Percentiles rank a stretch among this genome's conserved stretches.
Conservation (phyloP, 2,329 filamentous ascomycete species). For the Diatrype stigma region DNA sequence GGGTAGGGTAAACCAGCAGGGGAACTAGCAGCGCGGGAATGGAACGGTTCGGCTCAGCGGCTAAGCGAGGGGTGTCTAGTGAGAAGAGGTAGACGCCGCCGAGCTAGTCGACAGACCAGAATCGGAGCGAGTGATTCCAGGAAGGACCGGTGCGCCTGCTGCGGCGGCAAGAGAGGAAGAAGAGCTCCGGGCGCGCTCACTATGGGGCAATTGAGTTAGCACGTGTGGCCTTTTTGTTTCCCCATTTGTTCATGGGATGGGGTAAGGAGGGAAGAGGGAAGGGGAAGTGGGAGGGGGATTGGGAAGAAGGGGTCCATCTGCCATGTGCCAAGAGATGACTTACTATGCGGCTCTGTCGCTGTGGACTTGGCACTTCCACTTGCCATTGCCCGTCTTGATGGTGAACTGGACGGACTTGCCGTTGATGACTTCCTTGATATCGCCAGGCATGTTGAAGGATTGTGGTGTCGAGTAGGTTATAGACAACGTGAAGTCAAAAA, state of each 20-base stretch:
- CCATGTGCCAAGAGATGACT: constrained; percentile 10
- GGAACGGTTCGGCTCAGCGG: neutral
- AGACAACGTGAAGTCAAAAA: neutral
- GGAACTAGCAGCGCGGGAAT: neutral
- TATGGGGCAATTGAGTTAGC: constrained; percentile 9
- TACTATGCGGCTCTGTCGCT: constrained; percentile 28
- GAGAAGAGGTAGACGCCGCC: constrained; percentile 10
- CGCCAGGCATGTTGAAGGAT: constrained; percentile 23
- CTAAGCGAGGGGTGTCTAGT: neutral
- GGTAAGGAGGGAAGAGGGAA: neutral
- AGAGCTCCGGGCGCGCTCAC: constrained; percentile 12
- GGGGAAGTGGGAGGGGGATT: neutral
- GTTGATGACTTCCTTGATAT: constrained; percentile 23
- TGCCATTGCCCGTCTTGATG: constrained; percentile 25
- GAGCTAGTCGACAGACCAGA: constrained; percentile 21
- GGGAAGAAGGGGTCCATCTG: neutral
- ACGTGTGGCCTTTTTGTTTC: neutral
- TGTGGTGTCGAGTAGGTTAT: too few relatives aligned
- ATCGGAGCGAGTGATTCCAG: constrained; percentile 21
- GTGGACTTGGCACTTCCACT: constrained; percentile 28
- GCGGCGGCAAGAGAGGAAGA: neutral
- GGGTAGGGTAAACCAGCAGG: too few relatives aligned
- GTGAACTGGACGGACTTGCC: constrained; percentile 26
- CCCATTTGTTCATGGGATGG: constrained; percentile 4
- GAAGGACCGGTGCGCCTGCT: too few relatives aligned